Percentiles rank a stretch among this genome's conserved stretches.
Evolutionary conservation across 2,329 filamentous ascomycete species (phyloP).

Genomic region (Trichophyton mentagrophytes): DNA sequence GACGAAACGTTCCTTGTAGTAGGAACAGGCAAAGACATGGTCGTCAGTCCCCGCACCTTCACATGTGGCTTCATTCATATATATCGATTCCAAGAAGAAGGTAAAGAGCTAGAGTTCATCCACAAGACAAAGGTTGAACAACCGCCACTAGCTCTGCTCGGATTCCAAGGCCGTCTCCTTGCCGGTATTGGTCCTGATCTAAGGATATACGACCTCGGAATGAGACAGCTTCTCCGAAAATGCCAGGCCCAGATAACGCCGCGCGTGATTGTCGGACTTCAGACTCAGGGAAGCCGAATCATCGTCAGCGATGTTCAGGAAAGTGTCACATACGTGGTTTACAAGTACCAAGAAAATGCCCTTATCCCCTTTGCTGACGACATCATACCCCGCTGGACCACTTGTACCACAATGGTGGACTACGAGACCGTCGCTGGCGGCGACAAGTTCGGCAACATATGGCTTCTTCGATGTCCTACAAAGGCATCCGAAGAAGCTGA

Average conservation of each 20-base stretch:
- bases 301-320: slow-evolving; percentile 87
- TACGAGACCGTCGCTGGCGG: slow-evolving; percentile 92
- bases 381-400: slow-evolving; percentile 78
- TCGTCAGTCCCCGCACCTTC: slow-evolving; percentile 61
- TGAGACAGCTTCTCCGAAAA: slow-evolving; percentile 86
- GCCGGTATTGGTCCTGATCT: slow-evolving; percentile 75
- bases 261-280: slow-evolving; percentile 74
- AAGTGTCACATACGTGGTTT: slow-evolving; percentile 81
- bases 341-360: slow-evolving; percentile 82
- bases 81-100: slow-evolving; percentile 77
- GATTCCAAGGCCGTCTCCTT: slow-evolving; percentile 80
- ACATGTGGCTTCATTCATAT: slow-evolving; percentile 78
- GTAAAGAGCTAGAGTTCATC: slow-evolving; percentile 81
- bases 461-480: slow-evolving; percentile 74
- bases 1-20: slow-evolving; percentile 86
- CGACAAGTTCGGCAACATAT: slow-evolving; percentile 96
- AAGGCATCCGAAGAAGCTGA: slow-evolving; percentile 83
- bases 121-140: slow-evolving; percentile 91
- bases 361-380: slow-evolving; percentile 92
- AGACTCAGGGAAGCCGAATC: slow-evolving; percentile 83
- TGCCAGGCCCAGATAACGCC: slow-evolving; percentile 67
- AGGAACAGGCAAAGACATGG: slow-evolving; percentile 83
- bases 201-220: slow-evolving; percentile 81
- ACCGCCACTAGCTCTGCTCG: slow-evolving; percentile 76
- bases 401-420: slow-evolving; percentile 83